These are phyloP conservation scores for Dioscorea zingiberensis DNA, from an alignment of 106 monocot genomes.

Conservation along the genomic window DNA sequence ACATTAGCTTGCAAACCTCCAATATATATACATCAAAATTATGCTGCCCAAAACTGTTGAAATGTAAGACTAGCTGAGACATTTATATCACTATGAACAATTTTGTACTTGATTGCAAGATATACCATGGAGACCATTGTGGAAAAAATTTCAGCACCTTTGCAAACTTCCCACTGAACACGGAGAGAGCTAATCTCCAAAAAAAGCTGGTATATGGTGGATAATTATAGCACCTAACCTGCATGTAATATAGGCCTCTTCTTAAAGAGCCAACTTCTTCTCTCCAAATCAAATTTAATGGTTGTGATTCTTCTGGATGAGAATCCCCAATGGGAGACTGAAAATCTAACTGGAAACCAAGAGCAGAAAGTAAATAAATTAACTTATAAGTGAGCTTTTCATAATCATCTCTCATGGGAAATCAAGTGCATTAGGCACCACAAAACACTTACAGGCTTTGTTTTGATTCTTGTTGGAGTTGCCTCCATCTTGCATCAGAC, in stretches of 20 bases:
- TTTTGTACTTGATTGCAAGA: too few relatives aligned
- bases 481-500: slow-evolving; percentile 92
- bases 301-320: slow-evolving; percentile 33
- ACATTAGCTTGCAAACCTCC: too few relatives aligned
- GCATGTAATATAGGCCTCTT: slow-evolving; percentile 78
- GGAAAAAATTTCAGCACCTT: slow-evolving; percentile 40
- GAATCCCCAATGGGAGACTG: slow-evolving; percentile 41
- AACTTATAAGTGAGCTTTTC: background rate
- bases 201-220: slow-evolving; percentile 82
- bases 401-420: background rate
- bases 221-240: slow-evolving; percentile 68
- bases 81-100: too few relatives aligned
- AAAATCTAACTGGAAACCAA: slow-evolving; percentile 54
- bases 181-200: slow-evolving; percentile 87
- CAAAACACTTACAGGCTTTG: slow-evolving; percentile 53
- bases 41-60: too few relatives aligned
- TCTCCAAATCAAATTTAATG: slow-evolving; percentile 25
- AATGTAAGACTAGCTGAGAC: too few relatives aligned
- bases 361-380: background rate
- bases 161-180: slow-evolving; percentile 97
- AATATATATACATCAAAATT: too few relatives aligned
- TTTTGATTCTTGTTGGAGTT: slow-evolving; percentile 80
- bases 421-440: background rate
- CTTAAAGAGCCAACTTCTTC: slow-evolving; percentile 70
- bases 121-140: too few relatives aligned